These are phyloP conservation scores for Linum usitatissimum DNA, from an alignment of 345 rosid genomes.

Conservation along the genomic window DNA sequence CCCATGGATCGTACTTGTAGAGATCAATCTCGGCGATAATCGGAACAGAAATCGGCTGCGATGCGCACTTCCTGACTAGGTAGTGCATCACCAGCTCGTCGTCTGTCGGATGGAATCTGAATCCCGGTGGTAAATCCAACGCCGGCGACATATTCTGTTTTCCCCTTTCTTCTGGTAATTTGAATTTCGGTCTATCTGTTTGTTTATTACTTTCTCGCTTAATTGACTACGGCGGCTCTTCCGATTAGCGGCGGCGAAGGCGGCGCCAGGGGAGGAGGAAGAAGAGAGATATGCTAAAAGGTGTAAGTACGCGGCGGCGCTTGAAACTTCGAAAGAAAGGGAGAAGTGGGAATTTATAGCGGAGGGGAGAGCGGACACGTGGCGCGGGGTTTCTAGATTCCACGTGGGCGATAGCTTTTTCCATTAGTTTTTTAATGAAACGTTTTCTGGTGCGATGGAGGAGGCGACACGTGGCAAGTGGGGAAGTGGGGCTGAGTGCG, in stretches of 20 bases:
- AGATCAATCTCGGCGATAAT: slow-evolving; percentile 77
- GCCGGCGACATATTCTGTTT: slow-evolving; percentile 27
- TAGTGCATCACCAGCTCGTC: slow-evolving; percentile 91
- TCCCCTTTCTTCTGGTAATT: neutral
- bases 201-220: too few relatives aligned
- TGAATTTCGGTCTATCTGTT: neutral
- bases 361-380: slow-evolving; percentile 17
- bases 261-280: neutral
- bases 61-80: slow-evolving; percentile 69
- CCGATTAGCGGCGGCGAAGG: neutral
- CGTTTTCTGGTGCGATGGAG: slow-evolving; percentile 8
- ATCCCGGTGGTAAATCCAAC: slow-evolving; percentile 75
- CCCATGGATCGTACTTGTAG: slow-evolving; percentile 79
- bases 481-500: slow-evolving; percentile 31
- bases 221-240: neutral
- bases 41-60: slow-evolving; percentile 62
- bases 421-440: too few relatives aligned
- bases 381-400: slow-evolving; percentile 35
- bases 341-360: slow-evolving; percentile 44
- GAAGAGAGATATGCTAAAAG: neutral
- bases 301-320: slow-evolving; percentile 21
- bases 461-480: slow-evolving; percentile 42
- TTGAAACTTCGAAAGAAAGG: slow-evolving; percentile 49
- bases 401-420: slow-evolving; percentile 32
- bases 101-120: slow-evolving; percentile 94